Evolutionary conservation across 345 rosid genomes (phyloP), one percentile per base, ranked within the genome.

Genomic region (Carallia pectinifolia): DNA sequence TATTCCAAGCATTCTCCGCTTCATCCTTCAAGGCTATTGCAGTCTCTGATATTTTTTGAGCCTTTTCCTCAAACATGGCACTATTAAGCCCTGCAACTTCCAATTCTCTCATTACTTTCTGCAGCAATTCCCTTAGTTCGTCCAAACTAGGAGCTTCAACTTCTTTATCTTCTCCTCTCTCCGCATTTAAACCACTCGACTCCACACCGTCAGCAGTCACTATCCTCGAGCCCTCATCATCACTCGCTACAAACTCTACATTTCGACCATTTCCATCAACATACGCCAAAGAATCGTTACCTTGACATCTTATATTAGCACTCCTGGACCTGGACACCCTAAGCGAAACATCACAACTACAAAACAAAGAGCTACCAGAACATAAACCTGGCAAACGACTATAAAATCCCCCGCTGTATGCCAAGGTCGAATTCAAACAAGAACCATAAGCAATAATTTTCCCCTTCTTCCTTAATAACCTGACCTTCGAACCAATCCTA

Each of bases 11-110:
- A 76, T 66, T 73, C 16, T 76, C 71, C 2, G 92, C 93, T 73
- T 90, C 84, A 56, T 94, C 98, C 82, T 91, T 92, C 80, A 85
- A 80, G 15, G 95, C 86, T 48, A 94, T 91, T 7, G 97, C 96
- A 74, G 85, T 66, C 83, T 94, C 97, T 7, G 98, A 88, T 70
- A 91, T 85, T 58, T 81, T 73, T 74, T 88, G 96, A 65, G 97
- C 97, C 82, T 87, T 91, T 65, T 91, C 96, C 85, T 94, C 97
- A 64, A 90, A 94, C 79, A 86, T 72, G 54, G 85, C 77, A 67
- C 97, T 90, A 67, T 91, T 94, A 70, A 87, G 79, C 68, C 81
- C 74, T 33, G 95, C 96, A 85, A 83, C 90, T 71, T 87, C 96
- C 81, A 94, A 65, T 52, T 91, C 98, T 73, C 76, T 84, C 68